Evolutionary conservation across 2,329 filamentous ascomycete species (phyloP), one percentile per base, ranked within the genome.

Genomic region (Fusarium lyarnte): DNA sequence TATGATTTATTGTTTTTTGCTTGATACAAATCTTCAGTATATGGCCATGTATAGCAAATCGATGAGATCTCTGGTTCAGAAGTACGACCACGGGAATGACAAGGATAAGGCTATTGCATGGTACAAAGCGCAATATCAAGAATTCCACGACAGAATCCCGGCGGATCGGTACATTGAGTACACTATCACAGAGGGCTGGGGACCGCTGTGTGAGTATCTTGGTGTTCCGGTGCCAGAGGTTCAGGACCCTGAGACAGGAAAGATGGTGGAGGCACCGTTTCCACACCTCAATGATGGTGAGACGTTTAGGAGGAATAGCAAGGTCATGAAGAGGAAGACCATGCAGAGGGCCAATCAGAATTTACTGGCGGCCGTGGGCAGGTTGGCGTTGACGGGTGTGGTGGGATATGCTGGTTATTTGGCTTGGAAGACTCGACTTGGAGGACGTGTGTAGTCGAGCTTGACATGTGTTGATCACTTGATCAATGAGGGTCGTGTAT

Each of bases 181-280:
- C 66, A 74, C 70, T n/a, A 76, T 84, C 17, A 76, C 77, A 33
- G 79, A 83, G 12, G 83, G 84, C 7, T 85, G 82, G 82, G 76
- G 52, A n/a, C 83, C 84, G 12, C 77, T 85, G 14, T 85, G 84
- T 55, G 63, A 78, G 25, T 81, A 83, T 43, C 77, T 86, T 4
- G 79, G 73, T 12, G 81, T 84, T 45, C 76, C 80, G 0, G 75
- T 83, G 38, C 84, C 84, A 5, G 74, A 60, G 70, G 77, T 79
- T 39, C 58, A 63, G 63, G 79, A 82, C n/a, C 74, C 74, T 3
- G 46, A 63, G 59, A 81, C 76, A 42, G 80, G 79, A 21, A 70
- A 79, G 63, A 70, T 72, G 72, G 78, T 79, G 0, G 77, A 79
- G 33, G 78, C 77, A 17, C 80, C 79, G 3, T 82, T 81, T 21